Evolutionary conservation across 805 yeast species (phyloP).

Genomic region (Candida nonsorbophila): DNA sequence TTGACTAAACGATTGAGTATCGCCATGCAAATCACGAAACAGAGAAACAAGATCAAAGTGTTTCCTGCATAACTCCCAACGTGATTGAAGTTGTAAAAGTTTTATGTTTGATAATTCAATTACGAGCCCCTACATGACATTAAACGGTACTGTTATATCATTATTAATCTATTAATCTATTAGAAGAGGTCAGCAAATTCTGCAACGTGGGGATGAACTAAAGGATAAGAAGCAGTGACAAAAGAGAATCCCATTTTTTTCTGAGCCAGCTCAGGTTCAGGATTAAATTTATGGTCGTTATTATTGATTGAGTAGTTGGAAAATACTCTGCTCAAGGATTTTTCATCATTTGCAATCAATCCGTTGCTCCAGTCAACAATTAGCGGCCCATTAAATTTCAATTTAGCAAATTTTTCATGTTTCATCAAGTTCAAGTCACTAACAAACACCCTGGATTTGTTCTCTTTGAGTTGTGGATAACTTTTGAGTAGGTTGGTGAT

Average conservation of each 20-base stretch:
- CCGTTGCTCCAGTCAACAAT: constrained; percentile 33
- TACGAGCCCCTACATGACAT: no score
- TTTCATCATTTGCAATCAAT: constrained; percentile 35
- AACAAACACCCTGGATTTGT: constrained; percentile 5
- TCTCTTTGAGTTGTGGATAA: constrained; percentile 5
- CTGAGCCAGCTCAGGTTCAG: constrained; percentile 3
- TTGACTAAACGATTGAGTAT: no score
- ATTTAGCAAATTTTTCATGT: constrained; percentile 8
- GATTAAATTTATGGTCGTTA: constrained; percentile 14
- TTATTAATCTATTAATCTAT: constrained; percentile 4
- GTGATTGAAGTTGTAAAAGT: no score
- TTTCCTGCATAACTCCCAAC: no score
- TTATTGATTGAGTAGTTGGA: constrained; percentile 31
- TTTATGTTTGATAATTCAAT: no score
- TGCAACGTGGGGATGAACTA: constrained; percentile 39
- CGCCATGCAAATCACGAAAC: no score
- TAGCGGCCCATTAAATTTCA: constrained; percentile 15
- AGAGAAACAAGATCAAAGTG: no score
- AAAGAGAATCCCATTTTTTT: not conserved
- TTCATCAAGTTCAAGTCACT: constrained; percentile 10
- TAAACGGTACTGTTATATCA: no score
- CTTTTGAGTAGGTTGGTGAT: constrained; percentile 13
- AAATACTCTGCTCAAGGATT: constrained; percentile 33
- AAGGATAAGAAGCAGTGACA: constrained; percentile 1
- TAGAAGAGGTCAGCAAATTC: constrained; percentile 42